Conservation (phyloP, 179 eudicot species). For the Carnegiea gigantea region DNA sequence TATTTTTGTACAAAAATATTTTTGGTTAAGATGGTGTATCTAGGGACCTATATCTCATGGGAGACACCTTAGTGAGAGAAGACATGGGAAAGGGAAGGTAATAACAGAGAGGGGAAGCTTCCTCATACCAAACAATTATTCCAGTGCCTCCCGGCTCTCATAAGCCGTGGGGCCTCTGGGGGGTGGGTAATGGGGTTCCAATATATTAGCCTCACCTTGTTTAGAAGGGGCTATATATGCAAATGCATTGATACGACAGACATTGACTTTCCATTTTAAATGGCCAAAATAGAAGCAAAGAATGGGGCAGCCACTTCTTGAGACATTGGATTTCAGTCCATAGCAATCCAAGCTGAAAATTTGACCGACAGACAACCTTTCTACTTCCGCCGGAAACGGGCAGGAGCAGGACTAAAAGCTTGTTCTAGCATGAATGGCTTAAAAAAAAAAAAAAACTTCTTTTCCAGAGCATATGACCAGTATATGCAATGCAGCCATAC, state of each 20-base stretch:
- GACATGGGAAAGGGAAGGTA: not conserved
- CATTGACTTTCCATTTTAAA: too few species aligned
- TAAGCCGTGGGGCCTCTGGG: not conserved
- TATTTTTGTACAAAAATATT: too few species aligned
- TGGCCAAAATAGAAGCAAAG: too few species aligned
- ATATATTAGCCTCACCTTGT: not conserved
- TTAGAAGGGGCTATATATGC: not conserved
- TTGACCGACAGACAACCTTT: not conserved
- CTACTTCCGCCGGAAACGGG: not conserved
- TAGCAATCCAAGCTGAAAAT: not conserved
- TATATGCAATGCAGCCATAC: conserved; percentile 37
- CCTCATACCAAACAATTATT: not conserved
- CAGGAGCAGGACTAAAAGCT: not conserved
- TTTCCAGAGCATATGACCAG: not conserved
- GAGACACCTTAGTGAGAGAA: not conserved
- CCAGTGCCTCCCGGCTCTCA: not conserved
- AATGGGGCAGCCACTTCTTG: too few species aligned
- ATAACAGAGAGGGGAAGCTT: not conserved
- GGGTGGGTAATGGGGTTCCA: not conserved
- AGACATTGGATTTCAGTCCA: too few species aligned
- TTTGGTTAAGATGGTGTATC: too few species aligned
- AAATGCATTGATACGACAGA: too few species aligned
- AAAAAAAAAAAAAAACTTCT: not conserved
- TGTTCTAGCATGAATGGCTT: not conserved
- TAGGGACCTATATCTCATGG: not conserved